A percentile compares a stretch with the other conserved stretches of the same genome.
These are phyloP conservation scores for Ambrosia trifida DNA, from an alignment of 129 eudicot species.

Conservation along the genomic window DNA sequence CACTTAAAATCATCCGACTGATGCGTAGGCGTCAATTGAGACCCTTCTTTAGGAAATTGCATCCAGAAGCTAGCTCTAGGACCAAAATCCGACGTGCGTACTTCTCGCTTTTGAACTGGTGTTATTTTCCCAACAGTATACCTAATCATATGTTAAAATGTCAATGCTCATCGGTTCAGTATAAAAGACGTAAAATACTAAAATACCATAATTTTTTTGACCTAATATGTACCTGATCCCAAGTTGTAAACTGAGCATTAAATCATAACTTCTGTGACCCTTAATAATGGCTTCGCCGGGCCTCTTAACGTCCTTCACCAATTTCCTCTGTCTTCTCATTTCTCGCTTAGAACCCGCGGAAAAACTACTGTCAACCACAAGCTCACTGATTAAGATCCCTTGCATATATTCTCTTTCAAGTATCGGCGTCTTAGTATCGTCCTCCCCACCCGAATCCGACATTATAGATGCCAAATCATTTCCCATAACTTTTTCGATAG, in stretches of 20 bases:
- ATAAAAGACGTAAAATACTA: not conserved
- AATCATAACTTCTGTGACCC: constrained; percentile 94
- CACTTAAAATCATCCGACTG: constrained; percentile 93
- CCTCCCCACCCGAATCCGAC: constrained; percentile 53
- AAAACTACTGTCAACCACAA: constrained; percentile 59
- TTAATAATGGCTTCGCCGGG: constrained; percentile 81
- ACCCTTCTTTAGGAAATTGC: constrained; percentile 90
- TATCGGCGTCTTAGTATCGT: constrained; percentile 51
- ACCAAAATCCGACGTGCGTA: constrained; percentile 82
- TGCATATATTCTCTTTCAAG: constrained; percentile 97
- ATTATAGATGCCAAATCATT: constrained; percentile 48
- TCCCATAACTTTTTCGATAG: constrained; percentile 85
- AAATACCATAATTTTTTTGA: not conserved
- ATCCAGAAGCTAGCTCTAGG: constrained; percentile 95
- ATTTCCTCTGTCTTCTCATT: constrained; percentile 65
- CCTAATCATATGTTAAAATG: constrained; percentile 49
- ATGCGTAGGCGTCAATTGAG: constrained; percentile 92
- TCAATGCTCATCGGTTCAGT: constrained; percentile 20
- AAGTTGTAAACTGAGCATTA: constrained; percentile 97
- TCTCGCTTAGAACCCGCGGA: constrained; percentile 60
- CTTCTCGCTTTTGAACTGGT: constrained; percentile 88
- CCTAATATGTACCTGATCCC: constrained; percentile 71
- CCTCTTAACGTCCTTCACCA: constrained; percentile 73
- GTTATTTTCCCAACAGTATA: constrained; percentile 99
- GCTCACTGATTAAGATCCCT: constrained; percentile 90